These are phyloP conservation scores for Pichia sp. DNA, from an alignment of 1,139 yeast genomes.

Conservation along the genomic window DNA sequence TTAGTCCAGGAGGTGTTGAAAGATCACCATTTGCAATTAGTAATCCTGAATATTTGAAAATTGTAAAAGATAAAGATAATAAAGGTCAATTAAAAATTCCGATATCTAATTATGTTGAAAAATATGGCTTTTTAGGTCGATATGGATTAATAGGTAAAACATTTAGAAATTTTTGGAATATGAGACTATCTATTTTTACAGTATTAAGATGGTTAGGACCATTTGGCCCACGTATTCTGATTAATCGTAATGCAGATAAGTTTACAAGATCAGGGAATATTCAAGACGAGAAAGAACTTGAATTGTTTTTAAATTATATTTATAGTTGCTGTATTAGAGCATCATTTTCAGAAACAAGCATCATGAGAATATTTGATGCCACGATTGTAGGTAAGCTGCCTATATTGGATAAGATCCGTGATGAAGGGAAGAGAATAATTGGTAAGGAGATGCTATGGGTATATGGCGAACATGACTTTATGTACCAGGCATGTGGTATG, in stretches of 20 bases:
- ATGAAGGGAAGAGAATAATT: slow-evolving; percentile 27
- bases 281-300: slow-evolving; percentile 37
- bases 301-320: slow-evolving; percentile 36
- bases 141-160: slow-evolving; percentile 37
- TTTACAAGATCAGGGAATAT: slow-evolving; percentile 42
- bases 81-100: slow-evolving; percentile 13
- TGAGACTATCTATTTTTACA: slow-evolving; percentile 41
- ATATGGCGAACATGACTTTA: slow-evolving; percentile 83
- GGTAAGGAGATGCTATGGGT: slow-evolving; percentile 47
- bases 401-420: slow-evolving; percentile 53
- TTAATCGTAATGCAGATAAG: slow-evolving; percentile 38
- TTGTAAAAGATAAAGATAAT: slow-evolving; percentile 1
- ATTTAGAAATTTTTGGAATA: slow-evolving; percentile 37
- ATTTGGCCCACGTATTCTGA: slow-evolving; percentile 42
- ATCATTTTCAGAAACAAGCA: slow-evolving; percentile 47
- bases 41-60: slow-evolving; percentile 31
- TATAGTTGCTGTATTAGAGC: slow-evolving; percentile 38
- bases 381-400: slow-evolving; percentile 69
- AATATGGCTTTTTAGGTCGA: slow-evolving; percentile 38
- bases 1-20: slow-evolving; percentile 91
- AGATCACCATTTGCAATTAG: slow-evolving; percentile 59
- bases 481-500: slow-evolving; percentile 71
- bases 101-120: slow-evolving; percentile 24
- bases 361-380: slow-evolving; percentile 47
- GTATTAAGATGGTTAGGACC: slow-evolving; percentile 45